Percentiles rank a stretch among this genome's conserved stretches.
phyloP scores from a whole-genome alignment of 495 filamentous ascomycete genomes.

The Hypoxylon lenormandii region DNA sequence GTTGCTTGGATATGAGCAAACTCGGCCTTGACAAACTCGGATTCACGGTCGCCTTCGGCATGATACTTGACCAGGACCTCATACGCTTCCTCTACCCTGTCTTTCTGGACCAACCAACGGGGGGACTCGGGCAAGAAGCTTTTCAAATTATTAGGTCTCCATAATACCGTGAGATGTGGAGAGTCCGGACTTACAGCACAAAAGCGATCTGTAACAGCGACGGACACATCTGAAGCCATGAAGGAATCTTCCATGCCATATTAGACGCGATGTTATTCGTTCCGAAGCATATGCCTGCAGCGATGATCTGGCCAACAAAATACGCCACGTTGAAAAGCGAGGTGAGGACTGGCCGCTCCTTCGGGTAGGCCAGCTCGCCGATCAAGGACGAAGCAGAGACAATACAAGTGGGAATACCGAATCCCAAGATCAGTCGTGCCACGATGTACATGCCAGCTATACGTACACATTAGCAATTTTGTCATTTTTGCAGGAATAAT shows the following conservation, averaged over 20 bases:
- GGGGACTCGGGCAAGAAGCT: slow-evolving; percentile 66
- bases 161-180: slow-evolving; percentile 61
- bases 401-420: slow-evolving; percentile 72
- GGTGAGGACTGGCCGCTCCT: slow-evolving; percentile 71
- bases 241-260: slow-evolving; percentile 76
- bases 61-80: slow-evolving; percentile 68
- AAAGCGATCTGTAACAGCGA: slow-evolving; percentile 69
- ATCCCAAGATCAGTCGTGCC: slow-evolving; percentile 72
- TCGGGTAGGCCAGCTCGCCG: slow-evolving; percentile 73
- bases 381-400: slow-evolving; percentile 71
- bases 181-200: slow-evolving; percentile 57
- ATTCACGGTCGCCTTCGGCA: slow-evolving; percentile 64
- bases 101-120: slow-evolving; percentile 66
- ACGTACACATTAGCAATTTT: background rate
- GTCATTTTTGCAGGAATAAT: background rate
- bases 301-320: slow-evolving; percentile 73
- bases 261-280: slow-evolving; percentile 67
- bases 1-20: slow-evolving; percentile 66
- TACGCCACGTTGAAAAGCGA: slow-evolving; percentile 76
- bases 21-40: slow-evolving; percentile 64
- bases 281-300: slow-evolving; percentile 69
- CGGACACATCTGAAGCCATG: slow-evolving; percentile 67
- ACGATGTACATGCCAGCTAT: slow-evolving; percentile 70
- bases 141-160: slow-evolving; percentile 56
- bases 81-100: slow-evolving; percentile 65